A percentile compares a stretch with the other conserved stretches of the same genome.
Conservation (phyloP, 805 yeast species). For the Metschnikowia anglica region DNA sequence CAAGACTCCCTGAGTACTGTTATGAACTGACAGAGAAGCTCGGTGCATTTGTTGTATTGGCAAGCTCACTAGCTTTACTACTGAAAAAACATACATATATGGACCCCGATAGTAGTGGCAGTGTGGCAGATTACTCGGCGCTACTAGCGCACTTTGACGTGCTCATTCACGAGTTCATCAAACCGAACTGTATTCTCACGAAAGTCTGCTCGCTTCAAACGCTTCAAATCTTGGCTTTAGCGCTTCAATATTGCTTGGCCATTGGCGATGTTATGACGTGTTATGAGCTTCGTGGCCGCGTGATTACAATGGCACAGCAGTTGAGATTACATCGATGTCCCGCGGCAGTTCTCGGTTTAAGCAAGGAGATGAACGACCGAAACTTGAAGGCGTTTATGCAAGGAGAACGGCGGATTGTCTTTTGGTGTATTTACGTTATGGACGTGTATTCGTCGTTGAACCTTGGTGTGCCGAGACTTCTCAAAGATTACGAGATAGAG, state of each 20-base stretch:
- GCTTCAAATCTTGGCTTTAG: conserved; percentile 65
- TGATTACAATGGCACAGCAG: conserved; percentile 82
- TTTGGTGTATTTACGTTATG: conserved; percentile 80
- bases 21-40: conserved; percentile 49
- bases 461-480: conserved; percentile 77
- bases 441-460: conserved; percentile 74
- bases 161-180: conserved; percentile 60
- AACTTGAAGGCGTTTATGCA: conserved; percentile 64
- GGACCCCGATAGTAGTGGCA: conserved; percentile 11
- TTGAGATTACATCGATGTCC: conserved; percentile 84
- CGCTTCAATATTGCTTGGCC: conserved; percentile 67
- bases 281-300: conserved; percentile 72
- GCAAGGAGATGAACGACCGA: conserved; percentile 29
- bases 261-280: conserved; percentile 72
- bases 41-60: conserved; percentile 52
- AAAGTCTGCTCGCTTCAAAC: conserved; percentile 63
- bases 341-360: conserved; percentile 73
- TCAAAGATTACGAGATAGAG: conserved; percentile 80
- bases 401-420: conserved; percentile 76
- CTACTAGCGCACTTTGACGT: conserved; percentile 53
- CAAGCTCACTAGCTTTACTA: conserved; percentile 49
- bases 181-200: conserved; percentile 56
- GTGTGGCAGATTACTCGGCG: conserved; percentile 15
- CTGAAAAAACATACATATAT: conserved; percentile 39
- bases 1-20: conserved; percentile 9